Base-by-base conservation (phyloP, 768 basidiomycete genomes). In the Glaciozyma martinii region DNA sequence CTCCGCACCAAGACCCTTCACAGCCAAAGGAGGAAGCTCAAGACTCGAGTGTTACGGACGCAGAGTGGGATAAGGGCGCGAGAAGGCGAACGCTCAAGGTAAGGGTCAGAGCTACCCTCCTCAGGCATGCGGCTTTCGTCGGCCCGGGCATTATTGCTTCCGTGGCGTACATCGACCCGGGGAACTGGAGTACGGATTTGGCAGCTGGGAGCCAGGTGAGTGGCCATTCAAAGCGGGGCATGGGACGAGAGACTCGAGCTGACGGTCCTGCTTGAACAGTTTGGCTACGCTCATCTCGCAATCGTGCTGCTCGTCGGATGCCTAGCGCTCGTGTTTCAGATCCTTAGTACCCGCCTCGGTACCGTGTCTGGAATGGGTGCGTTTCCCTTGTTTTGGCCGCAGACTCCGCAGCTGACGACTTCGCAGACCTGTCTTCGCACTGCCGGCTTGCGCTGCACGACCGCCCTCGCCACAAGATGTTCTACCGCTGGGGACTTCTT, bases 221-320 rank as follows among this genome's bases (percentile, higher is more conserved):
- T 32, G 7, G 7, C 25, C 8, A 10, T 23, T 32, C n/a, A n/a
- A n/a, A n/a, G 52, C 18, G 8, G 10, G n/a, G 3, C 7, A 19
- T 5, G 44, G 16, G 19, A 6, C 19, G 16, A 18, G 44, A n/a
- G 27, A n/a, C n/a, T n/a, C n/a, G n/a, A 19, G 30, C 53, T 16
- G 53, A 54, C 30, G 27, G 18, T 3, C 53, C 18, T 6, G 53
- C 29, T 13, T 10, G 32, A 16, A 23, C 87, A 85, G 62, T 93
- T 82, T 74, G 91, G 93, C 1, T 95, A 94, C 77, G 83, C 82
- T 65, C 80, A 93, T 19, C 81, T 98, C 37, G 93, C 94, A 76
- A 80, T 89, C 21, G 85, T 98, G 16, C 81, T 95, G 9, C 75
- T 95, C 25, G 80, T 92, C 2, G 90, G 90, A 15, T 68, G 93